These are phyloP conservation scores for Microdochium bolleyi DNA, from an alignment of 2,329 filamentous ascomycete genomes.

Conservation along the genomic window DNA sequence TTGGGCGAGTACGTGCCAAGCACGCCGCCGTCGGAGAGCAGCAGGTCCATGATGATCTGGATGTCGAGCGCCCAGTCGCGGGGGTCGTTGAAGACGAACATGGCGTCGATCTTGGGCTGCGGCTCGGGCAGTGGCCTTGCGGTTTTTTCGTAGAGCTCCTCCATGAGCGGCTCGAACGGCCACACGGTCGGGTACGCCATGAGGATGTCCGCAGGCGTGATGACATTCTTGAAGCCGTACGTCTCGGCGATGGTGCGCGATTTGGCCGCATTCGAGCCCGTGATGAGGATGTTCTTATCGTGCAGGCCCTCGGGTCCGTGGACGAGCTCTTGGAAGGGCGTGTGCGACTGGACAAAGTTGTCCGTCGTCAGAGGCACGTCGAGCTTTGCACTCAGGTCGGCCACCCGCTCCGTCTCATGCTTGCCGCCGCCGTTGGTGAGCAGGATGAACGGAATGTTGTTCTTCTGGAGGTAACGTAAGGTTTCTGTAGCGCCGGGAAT, in stretches of 20 bases:
- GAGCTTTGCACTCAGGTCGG: slow-evolving; percentile 60
- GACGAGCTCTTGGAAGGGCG: slow-evolving; percentile 70
- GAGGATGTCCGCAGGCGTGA: slow-evolving; percentile 81
- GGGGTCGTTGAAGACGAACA: slow-evolving; percentile 93
- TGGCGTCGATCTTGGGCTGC: slow-evolving; percentile 69
- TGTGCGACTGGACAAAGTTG: slow-evolving; percentile 85
- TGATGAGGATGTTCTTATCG: slow-evolving; percentile 65
- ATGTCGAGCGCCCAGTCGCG: slow-evolving; percentile 91
- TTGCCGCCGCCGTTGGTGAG: slow-evolving; percentile 94
- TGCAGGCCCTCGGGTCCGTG: slow-evolving; percentile 43
- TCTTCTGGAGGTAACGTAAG: slow-evolving; percentile 62
- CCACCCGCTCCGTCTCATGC: slow-evolving; percentile 65
- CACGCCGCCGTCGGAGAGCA: slow-evolving; percentile 71
- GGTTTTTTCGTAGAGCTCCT: slow-evolving; percentile 50
- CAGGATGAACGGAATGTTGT: slow-evolving; percentile 84
- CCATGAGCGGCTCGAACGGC: slow-evolving; percentile 69
- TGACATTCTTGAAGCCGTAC: slow-evolving; percentile 74
- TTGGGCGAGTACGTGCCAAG: slow-evolving; percentile 70
- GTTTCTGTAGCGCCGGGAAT: slow-evolving; percentile 72
- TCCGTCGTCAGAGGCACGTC: slow-evolving; percentile 54
- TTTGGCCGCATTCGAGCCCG: slow-evolving; percentile 58
- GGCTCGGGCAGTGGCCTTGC: slow-evolving; percentile 48
- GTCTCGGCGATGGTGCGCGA: slow-evolving; percentile 67
- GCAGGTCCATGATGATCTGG: slow-evolving; percentile 74
- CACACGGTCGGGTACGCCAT: slow-evolving; percentile 66